Evolutionary conservation across 352 stramenopile species (phyloP), one percentile per base, ranked within the genome.

Genomic region (Phytophthora cryptogea): DNA sequence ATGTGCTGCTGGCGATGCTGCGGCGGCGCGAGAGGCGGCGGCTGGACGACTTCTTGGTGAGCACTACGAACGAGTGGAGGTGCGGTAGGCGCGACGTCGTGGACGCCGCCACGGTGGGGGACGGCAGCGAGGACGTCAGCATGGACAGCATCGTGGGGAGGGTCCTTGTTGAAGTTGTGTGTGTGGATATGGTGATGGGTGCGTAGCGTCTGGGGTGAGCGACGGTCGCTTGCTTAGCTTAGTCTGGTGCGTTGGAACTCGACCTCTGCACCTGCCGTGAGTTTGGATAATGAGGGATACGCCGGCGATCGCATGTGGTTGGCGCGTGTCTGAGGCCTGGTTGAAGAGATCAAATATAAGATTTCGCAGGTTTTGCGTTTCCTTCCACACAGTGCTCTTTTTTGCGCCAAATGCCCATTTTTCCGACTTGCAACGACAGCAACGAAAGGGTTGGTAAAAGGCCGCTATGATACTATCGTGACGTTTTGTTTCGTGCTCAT

Each of bases 1-100:
- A 77, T 14, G 60, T 71, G 49, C 62, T 75, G 62, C 61, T 69
- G 30, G 49, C 48, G 40, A 57, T 68, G 58, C 73, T 79, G 43
- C 57, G 56, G 31, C 67, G 74, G 41, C 68, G 66, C 37, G 65
- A 42, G 5, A 76, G 67, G 8, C 58, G 64, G 54, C 52, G 58
- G 36, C 5, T 56, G 20, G 59, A 72, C 41, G 49, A 8, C 37
- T 77, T 75, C 56, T 63, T 68, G 16, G 64, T 68, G 5, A 80
- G 59, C 51, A 80, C 64, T 26, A 80, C 66, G 43, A 73, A 80
- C 28, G 72, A 75, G 36, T 70, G 63, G 16, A 80, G 56, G 42
- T 70, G 60, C 16, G 51, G 40, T 32, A 65, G 55, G 14, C 63
- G 47, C 7, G 46, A 63, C 9, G 27, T 44, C 11, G 14, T 17